Percentiles rank a stretch among this genome's conserved stretches.
Conservation (phyloP, 2,329 filamentous ascomycete genomes). For the Rhinocladiella mackenziei region DNA sequence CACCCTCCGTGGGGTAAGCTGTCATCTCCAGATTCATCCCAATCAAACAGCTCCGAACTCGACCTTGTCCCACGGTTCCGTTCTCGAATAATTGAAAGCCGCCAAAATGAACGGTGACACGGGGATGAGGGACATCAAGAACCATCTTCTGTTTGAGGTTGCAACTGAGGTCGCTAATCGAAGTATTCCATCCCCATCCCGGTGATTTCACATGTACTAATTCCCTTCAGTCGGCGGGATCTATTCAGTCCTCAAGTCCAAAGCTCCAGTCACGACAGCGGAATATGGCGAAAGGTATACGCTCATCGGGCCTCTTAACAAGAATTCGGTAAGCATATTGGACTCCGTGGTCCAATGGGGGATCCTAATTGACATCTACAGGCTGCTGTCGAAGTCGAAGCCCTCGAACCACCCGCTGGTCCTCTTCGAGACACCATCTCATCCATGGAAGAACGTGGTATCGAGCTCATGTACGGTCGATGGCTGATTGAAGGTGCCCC, state of each 20-base stretch:
- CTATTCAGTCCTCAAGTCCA: constrained; percentile 98
- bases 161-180: constrained; percentile 96
- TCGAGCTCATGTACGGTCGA: constrained; percentile 84
- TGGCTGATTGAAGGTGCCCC: constrained; percentile 98
- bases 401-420: constrained; percentile 76
- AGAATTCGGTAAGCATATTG: constrained; percentile 64
- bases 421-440: constrained; percentile 78
- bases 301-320: constrained; percentile 89
- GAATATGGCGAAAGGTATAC: constrained; percentile 99
- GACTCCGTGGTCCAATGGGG: background rate
- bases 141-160: constrained; percentile 94
- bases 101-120: constrained; percentile 29
- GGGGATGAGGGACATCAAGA: constrained; percentile 70
- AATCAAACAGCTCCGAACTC: constrained; percentile 1
- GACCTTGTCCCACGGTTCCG: background rate
- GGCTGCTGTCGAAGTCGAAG: constrained; percentile 97
- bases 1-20: constrained; percentile 24
- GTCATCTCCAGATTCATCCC: constrained; percentile 1
- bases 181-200: constrained; percentile 51
- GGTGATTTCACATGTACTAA: constrained; percentile 23
- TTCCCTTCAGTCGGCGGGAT: constrained; percentile 76
- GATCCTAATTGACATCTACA: constrained; percentile 38
- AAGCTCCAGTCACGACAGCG: constrained; percentile 92
- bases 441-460: constrained; percentile 88
- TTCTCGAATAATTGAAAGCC: constrained; percentile 1